Evolutionary conservation across 495 filamentous ascomycete species (phyloP).

Genomic region (Penicillium psychrofluorescens): DNA sequence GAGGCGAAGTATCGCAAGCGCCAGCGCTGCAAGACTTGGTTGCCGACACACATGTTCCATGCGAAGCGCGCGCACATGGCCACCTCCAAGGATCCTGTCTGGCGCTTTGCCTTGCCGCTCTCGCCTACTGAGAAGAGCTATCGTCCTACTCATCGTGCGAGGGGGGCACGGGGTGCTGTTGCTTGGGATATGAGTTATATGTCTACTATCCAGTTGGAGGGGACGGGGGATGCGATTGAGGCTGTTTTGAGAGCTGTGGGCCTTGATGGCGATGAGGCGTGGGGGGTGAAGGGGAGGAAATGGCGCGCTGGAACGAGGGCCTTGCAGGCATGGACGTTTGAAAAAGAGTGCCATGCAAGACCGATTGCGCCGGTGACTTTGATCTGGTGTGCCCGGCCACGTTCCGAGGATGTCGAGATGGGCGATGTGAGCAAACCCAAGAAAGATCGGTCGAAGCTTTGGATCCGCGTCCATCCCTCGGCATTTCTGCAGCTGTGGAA

Average conservation of each 20-base stretch:
- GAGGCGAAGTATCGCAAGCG: constrained; percentile 75
- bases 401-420: constrained; percentile 31
- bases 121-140: constrained; percentile 86
- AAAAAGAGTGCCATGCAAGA: constrained; percentile 42
- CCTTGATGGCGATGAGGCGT: constrained; percentile 49
- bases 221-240: constrained; percentile 52
- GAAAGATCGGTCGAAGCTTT: constrained; percentile 49
- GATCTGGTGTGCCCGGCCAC: constrained; percentile 49
- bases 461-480: constrained; percentile 80
- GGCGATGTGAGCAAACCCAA: constrained; percentile 21
- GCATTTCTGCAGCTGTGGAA: constrained; percentile 82
- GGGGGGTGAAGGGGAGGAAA: constrained; percentile 56
- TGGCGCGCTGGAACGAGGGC: constrained; percentile 69
- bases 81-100: constrained; percentile 65
- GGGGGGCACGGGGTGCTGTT: constrained; percentile 56
- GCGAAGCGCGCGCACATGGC: constrained; percentile 89
- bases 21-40: constrained; percentile 83
- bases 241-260: constrained; percentile 55
- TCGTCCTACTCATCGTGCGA: constrained; percentile 78
- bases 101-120: constrained; percentile 81
- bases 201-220: constrained; percentile 75
- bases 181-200: constrained; percentile 97
- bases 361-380: constrained; percentile 72
- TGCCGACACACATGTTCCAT: constrained; percentile 92
- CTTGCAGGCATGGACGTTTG: constrained; percentile 61